A percentile compares a stretch with the other conserved stretches of the same genome.
phyloP scores from a whole-genome alignment of 2,329 filamentous ascomycete species.

The Botryosphaeria dothidea region DNA sequence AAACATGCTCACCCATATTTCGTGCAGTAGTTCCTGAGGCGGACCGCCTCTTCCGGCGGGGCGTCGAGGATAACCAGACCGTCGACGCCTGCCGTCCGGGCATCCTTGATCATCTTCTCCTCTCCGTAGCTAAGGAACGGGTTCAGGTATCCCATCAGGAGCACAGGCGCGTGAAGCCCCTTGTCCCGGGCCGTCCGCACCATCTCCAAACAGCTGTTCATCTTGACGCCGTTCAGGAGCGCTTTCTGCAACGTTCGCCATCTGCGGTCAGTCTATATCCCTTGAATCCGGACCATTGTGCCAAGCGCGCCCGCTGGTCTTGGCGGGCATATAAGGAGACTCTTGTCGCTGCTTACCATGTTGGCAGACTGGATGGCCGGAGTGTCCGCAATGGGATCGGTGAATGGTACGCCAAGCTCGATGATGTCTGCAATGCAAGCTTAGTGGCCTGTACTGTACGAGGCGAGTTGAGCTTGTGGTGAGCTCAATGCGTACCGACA shows the following conservation, averaged over 20 bases:
- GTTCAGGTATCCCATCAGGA: constrained; percentile 99
- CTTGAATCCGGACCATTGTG: neutral
- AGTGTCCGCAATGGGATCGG: constrained; percentile 95
- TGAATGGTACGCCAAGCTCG: constrained; percentile 94
- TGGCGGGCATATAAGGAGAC: constrained; percentile 26
- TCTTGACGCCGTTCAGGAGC: constrained; percentile 83
- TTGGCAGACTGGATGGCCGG: constrained; percentile 89
- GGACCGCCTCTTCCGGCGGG: constrained; percentile 89
- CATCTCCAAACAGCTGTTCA: constrained; percentile 76
- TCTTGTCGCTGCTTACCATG: constrained; percentile 56
- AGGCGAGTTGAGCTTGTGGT: neutral
- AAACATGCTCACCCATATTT: constrained; percentile 69
- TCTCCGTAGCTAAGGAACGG: constrained; percentile 92
- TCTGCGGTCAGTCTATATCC: constrained; percentile 22
- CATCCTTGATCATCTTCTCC: constrained; percentile 81
- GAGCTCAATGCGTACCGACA: constrained; percentile 61
- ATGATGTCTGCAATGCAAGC: constrained; percentile 70
- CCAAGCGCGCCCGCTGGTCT: neutral
- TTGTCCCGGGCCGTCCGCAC: constrained; percentile 75
- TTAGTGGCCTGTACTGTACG: neutral
- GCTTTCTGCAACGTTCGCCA: constrained; percentile 54
- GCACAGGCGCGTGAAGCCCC: constrained; percentile 77
- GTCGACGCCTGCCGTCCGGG: constrained; percentile 81
- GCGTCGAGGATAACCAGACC: constrained; percentile 96
- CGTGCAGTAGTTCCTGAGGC: constrained; percentile 82